Evolutionary conservation across 1,284 basidiomycete genomes (phyloP).

Genomic region (Stygiomarasmius scandens): DNA sequence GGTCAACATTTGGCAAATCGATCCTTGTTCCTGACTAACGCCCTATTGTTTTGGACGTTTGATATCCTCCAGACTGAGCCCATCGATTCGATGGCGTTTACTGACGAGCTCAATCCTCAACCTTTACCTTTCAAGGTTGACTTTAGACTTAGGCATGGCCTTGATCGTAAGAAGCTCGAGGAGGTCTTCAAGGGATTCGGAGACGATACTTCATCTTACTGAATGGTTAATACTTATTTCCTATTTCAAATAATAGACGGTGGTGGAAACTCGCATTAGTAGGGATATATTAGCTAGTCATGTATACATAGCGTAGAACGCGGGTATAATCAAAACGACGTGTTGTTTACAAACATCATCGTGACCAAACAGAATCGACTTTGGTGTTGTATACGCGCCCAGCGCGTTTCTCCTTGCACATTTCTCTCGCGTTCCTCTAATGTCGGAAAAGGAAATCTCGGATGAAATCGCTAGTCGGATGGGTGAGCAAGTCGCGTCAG

Average conservation of each 20-base stretch:
- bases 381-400: not conserved
- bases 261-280: too few species aligned
- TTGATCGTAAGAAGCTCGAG: not conserved
- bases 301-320: too few species aligned
- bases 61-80: not conserved
- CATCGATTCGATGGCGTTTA: slow-evolving; percentile 1
- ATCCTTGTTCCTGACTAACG: slow-evolving; percentile 5
- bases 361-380: not conserved
- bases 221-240: not conserved
- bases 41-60: slow-evolving; percentile 7
- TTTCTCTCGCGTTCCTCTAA: not conserved
- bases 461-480: slow-evolving; percentile 34
- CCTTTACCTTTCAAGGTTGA: slow-evolving; percentile 2
- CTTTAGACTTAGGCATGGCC: not conserved
- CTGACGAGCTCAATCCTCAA: slow-evolving; percentile 4
- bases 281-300: too few species aligned
- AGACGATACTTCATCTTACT: not conserved
- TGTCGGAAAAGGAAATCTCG: not conserved
- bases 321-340: too few species aligned
- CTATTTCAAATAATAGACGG: too few species aligned
- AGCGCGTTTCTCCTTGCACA: not conserved
- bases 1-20: slow-evolving; percentile 7
- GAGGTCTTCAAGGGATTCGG: not conserved
- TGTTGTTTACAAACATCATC: not conserved
- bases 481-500: slow-evolving; percentile 35